Base-by-base conservation (phyloP, 208 protist genomes). In the Trypanosoma rangeli region DNA sequence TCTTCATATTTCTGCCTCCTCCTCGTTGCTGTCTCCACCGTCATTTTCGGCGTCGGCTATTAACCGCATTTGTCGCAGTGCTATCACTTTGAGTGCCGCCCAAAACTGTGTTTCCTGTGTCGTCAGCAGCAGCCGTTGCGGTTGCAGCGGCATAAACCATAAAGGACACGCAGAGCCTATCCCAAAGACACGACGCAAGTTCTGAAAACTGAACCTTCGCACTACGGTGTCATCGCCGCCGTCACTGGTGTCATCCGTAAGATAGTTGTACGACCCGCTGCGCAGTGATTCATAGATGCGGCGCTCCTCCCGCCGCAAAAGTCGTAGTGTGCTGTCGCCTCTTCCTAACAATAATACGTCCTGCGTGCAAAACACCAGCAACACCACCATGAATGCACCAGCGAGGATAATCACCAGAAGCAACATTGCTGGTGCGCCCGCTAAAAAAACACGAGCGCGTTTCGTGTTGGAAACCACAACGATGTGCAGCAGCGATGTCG, bases 101-200 rank as follows among this genome's bases (percentile, higher is more conserved):
- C 83, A 84, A 67, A 91, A 91, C 22, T 50, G 53, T 22, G 63
- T 67, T 64, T 92, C 81, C 53, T 68, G 64, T 63, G 52, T 70
- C 74, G 62, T 73, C 29, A 55, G 62, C 46, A 71, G 22, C 0
- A 66, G 63, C 16, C 80, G 62, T 63, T 60, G 55, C 20, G 85
- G 82, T 33, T 63, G 33, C 3, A 78, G 61, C 37, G 79, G 81
- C 68, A 83, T 50, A 9, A 86, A 60, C 73, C 71, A 83, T 10
- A 31, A 73, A 1, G 56, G 62, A 13, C 78, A 65, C 13, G 60
- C 49, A 12, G 44, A n/a, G 2, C 64, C 81, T 16, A 60, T 31
- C 2, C 84, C 84, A 70, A 87, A 86, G 7, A 73, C 75, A 20
- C 37, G 49, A 8, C 56, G 64, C 9, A 86, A 39, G 57, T 85